phyloP scores from a whole-genome alignment of 306 rosid species.

The Pyrus betulifolia region DNA sequence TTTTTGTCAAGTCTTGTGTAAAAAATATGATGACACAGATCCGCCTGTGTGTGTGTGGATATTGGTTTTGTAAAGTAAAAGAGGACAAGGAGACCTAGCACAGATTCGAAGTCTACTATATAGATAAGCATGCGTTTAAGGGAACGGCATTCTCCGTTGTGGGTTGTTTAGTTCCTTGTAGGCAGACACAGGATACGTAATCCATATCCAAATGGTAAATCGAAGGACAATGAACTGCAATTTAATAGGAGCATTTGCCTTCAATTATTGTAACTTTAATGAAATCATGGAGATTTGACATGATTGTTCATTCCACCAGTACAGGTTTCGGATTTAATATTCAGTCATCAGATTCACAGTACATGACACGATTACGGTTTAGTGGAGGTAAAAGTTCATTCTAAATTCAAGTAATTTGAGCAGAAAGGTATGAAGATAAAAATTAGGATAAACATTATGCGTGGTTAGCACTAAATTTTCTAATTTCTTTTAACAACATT shows the following conservation, averaged over 20 bases:
- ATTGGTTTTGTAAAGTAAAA: not conserved
- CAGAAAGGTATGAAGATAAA: not conserved
- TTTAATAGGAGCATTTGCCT: not conserved
- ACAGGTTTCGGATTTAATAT: not conserved
- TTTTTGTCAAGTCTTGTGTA: not conserved
- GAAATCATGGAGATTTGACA: not conserved
- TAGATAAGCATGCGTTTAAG: not conserved
- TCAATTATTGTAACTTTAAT: not conserved
- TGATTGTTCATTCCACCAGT: not conserved
- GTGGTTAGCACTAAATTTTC: not conserved
- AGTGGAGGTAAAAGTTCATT: conserved; percentile 1
- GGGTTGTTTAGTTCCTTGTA: not conserved
- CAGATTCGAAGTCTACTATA: not conserved
- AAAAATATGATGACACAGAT: no score
- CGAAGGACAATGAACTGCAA: not conserved
- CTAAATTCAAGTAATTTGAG: not conserved
- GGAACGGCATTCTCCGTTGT: not conserved
- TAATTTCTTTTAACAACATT: not conserved
- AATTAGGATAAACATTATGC: not conserved
- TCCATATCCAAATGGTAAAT: not conserved
- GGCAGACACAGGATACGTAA: not conserved
- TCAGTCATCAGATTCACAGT: not conserved
- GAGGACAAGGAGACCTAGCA: not conserved
- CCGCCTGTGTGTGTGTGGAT: no score
- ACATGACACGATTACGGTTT: not conserved